Base-by-base conservation (phyloP, 768 basidiomycete species). In the Antrodiella citrinella region DNA sequence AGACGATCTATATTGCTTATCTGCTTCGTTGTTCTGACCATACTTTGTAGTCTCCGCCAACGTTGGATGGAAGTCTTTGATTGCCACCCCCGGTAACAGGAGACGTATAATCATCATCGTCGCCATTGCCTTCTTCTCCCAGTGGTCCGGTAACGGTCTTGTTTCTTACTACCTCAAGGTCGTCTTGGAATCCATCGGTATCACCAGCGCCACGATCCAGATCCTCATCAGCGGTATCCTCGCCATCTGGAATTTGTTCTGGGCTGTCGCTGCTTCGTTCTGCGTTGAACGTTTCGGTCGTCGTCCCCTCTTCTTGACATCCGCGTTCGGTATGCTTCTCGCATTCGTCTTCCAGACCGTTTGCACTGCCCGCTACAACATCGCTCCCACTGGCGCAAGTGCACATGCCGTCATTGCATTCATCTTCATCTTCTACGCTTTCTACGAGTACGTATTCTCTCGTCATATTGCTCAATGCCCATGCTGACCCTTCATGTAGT, bases 101-200 rank as follows among this genome's bases (percentile, higher is more conserved):
- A 81, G 72, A 65, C 86, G 90, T 51, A 75, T 91, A 75, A 68
- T 76, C 49, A 84, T 90, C 64, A 84, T 91, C 64, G 62, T 86
- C 54, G 83, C 82, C 44, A 70, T 90, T 49, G 86, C 84, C 44
- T 85, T 85, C 75, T 88, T 90, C 75, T 88, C 86, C 2, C 84
- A 87, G 58, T 89, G 86, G 87, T 88, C 84, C 9, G 87, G 86
- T 12, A 89, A 89, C 59, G 87, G 87, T 61, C 82, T 91, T 48
- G 82, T 87, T 46, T 87, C 84, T 4, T 89, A 84, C 73, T 91
- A 91, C 71, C 78, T 91, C 59, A 82, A 73, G 68, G 73, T 77
- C 64, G 82, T 91, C 47, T 80, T 91, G 65, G 64, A 73, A 54
- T 70, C 76, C 51, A 82, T 86, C 50, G 83, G 83, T 51, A 81